A percentile compares a stretch with the other conserved stretches of the same genome.
Evolutionary conservation across 2,329 filamentous ascomycete species (phyloP).

Genomic region (Triangularia verruculosa): DNA sequence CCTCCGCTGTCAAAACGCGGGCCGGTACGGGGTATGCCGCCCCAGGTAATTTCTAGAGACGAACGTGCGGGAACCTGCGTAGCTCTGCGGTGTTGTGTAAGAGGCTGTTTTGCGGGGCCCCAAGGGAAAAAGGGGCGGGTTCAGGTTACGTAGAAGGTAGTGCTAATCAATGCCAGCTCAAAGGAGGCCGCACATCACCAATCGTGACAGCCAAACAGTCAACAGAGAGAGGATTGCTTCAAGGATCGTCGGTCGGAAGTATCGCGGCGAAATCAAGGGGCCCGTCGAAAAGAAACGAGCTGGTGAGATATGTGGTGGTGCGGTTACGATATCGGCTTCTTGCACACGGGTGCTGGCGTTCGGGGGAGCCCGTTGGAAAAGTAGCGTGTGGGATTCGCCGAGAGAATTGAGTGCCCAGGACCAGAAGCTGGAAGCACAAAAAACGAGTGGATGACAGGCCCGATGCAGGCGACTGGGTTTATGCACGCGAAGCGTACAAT

Average conservation of each 20-base stretch:
- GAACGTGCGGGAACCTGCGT: neutral
- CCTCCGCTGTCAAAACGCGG: conserved; percentile 8
- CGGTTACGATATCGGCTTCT: neutral
- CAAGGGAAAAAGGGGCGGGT: conserved; percentile 8
- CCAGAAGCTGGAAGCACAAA: neutral
- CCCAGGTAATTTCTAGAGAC: neutral
- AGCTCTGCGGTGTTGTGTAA: conserved; percentile 9
- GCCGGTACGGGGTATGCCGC: conserved; percentile 2
- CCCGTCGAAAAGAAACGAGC: neutral
- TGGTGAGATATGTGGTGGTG: neutral
- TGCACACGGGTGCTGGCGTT: neutral
- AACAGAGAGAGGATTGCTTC: neutral
- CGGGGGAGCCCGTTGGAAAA: neutral
- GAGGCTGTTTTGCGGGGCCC: conserved; percentile 21
- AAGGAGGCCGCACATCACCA: neutral
- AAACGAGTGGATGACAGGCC: conserved; percentile 15
- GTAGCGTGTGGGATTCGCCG: neutral
- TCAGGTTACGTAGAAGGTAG: neutral
- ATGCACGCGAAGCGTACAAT: neutral
- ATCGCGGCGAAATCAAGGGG: conserved; percentile 7
- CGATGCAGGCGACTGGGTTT: neutral
- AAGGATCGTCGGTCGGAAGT: neutral
- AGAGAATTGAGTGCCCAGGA: neutral
- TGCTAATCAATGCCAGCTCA: conserved; percentile 3
- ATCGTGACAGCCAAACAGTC: neutral